Percentiles rank a stretch among this genome's conserved stretches.
Evolutionary conservation across 2,329 filamentous ascomycete species (phyloP).

Genomic region (Pezicula radicicola): DNA sequence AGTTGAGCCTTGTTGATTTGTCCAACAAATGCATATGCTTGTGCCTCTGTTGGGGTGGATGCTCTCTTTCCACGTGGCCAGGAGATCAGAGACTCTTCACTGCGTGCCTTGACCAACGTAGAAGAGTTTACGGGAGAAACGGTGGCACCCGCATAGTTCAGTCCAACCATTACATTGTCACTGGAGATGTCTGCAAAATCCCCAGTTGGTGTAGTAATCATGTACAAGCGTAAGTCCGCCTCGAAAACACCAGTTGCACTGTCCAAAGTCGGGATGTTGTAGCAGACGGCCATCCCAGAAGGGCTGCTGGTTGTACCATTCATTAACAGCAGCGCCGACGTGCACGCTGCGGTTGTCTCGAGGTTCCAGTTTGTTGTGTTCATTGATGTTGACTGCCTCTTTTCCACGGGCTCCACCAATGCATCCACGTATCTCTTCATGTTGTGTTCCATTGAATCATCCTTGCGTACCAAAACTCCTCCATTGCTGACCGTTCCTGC

Average conservation of each 20-base stretch:
- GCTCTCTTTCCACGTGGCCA: constrained; percentile 20
- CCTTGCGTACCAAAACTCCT: constrained; percentile 18
- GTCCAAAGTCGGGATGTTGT: constrained; percentile 73
- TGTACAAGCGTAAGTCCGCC: constrained; percentile 73
- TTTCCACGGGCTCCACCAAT: constrained; percentile 26
- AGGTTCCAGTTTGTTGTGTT: constrained; percentile 56
- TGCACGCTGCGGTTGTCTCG: constrained; percentile 57
- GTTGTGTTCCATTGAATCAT: constrained; percentile 19
- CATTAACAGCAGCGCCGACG: constrained; percentile 50
- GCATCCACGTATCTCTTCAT: constrained; percentile 27
- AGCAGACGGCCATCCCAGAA: constrained; percentile 76
- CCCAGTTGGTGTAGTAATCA: constrained; percentile 56
- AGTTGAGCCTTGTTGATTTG: constrained; percentile 60
- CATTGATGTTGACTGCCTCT: constrained; percentile 15
- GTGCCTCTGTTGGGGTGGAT: constrained; percentile 43
- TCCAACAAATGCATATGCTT: constrained; percentile 66
- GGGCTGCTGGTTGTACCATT: constrained; percentile 61
- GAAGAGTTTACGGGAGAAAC: constrained; percentile 39
- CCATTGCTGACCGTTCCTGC: constrained; percentile 19
- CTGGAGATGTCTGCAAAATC: constrained; percentile 49
- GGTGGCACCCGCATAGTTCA: constrained; percentile 53
- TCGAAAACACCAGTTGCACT: constrained; percentile 67
- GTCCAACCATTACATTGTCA: constrained; percentile 50
- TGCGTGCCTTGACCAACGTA: constrained; percentile 16
- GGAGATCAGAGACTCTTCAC: constrained; percentile 21